A percentile compares a stretch with the other conserved stretches of the same genome.
These are phyloP conservation scores for Carex cristatella DNA, from an alignment of 176 grass and related monocot genomes.

Conservation along the genomic window DNA sequence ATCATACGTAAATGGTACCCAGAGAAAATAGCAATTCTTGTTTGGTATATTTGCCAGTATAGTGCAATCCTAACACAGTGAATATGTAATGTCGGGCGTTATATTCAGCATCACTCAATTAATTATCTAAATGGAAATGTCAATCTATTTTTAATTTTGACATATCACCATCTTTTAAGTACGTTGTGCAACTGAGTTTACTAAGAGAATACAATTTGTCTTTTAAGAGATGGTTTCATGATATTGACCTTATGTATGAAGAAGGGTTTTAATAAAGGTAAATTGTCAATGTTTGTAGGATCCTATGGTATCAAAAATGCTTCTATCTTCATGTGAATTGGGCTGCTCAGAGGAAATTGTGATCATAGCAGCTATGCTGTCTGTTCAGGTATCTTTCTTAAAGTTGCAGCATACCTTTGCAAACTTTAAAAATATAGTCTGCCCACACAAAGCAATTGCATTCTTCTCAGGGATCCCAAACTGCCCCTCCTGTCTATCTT, in stretches of 20 bases:
- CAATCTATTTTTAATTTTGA: background rate
- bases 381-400: conserved; percentile 63
- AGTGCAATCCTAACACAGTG: background rate
- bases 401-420: background rate
- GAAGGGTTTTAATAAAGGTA: background rate
- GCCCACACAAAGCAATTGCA: background rate
- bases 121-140: background rate
- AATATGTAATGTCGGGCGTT: background rate
- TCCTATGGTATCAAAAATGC: conserved; percentile 96
- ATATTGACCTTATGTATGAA: background rate
- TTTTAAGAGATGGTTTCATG: background rate
- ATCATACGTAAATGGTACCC: background rate
- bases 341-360: conserved; percentile 95
- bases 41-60: background rate
- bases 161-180: background rate
- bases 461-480: background rate
- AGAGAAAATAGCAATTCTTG: background rate
- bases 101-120: background rate
- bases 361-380: conserved; percentile 83
- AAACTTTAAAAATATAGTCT: conserved; percentile 12
- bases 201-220: background rate
- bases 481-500: background rate
- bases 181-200: background rate
- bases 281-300: conserved; percentile 43
- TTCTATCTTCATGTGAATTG: conserved; percentile 72